These are phyloP conservation scores for Geotrichum candidum DNA, from an alignment of 1,139 yeast genomes.

Conservation along the genomic window DNA sequence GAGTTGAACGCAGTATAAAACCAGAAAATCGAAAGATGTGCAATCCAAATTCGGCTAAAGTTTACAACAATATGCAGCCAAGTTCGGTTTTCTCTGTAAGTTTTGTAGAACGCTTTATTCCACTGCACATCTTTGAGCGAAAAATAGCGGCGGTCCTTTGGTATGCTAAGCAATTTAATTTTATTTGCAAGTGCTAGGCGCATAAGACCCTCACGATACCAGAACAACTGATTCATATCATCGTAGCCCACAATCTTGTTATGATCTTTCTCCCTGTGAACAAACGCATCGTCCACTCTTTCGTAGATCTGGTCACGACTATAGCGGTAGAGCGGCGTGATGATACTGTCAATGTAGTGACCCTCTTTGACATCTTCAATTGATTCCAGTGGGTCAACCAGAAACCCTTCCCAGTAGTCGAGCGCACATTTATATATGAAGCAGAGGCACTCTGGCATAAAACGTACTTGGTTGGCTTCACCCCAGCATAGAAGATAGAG, in stretches of 20 bases:
- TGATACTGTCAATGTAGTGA: constrained; percentile 56
- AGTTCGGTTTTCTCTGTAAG: constrained; percentile 65
- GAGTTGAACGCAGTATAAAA: constrained; percentile 73
- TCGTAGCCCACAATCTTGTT: constrained; percentile 71
- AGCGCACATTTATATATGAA: constrained; percentile 73
- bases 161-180: constrained; percentile 41
- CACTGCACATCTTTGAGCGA: constrained; percentile 51
- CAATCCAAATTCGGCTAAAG: constrained; percentile 78
- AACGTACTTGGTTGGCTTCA: constrained; percentile 76
- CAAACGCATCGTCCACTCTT: constrained; percentile 37
- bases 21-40: constrained; percentile 76
- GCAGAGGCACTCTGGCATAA: constrained; percentile 81
- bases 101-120: constrained; percentile 60
- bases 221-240: constrained; percentile 77
- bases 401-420: constrained; percentile 46
- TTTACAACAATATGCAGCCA: constrained; percentile 76
- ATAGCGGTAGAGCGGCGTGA: constrained; percentile 69
- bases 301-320: constrained; percentile 51
- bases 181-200: constrained; percentile 42
- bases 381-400: background rate
- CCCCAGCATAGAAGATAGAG: constrained; percentile 80
- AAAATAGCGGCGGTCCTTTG: constrained; percentile 43
- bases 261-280: constrained; percentile 60
- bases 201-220: constrained; percentile 64
- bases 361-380: constrained; percentile 18